Evolutionary conservation across 192 early-diverging fungal species (phyloP).

Genomic region (Podila minutissima): DNA sequence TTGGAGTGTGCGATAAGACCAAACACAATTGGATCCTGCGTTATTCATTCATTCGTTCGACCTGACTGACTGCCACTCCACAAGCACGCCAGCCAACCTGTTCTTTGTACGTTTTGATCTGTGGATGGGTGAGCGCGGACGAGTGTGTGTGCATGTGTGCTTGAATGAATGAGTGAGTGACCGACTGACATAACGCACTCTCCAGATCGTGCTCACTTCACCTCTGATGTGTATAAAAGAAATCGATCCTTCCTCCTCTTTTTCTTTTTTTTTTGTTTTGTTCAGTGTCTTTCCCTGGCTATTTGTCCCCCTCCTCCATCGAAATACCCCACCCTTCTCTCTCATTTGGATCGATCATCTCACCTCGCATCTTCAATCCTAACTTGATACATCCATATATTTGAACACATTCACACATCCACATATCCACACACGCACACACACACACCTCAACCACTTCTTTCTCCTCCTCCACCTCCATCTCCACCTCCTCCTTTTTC

Average conservation of each 20-base stretch:
- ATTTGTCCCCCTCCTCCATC: neutral
- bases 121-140: too few relatives aligned
- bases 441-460: neutral
- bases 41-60: too few relatives aligned
- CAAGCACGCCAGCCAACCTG: too few relatives aligned
- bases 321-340: neutral
- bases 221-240: conserved; percentile 20
- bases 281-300: conserved; percentile 6
- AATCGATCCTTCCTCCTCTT: neutral
- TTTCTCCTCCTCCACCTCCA: neutral
- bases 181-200: neutral
- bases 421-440: neutral
- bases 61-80: too few relatives aligned
- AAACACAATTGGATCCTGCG: too few relatives aligned
- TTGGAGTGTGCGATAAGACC: too few relatives aligned
- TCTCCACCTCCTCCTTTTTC: neutral
- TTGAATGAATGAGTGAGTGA: neutral
- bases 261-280: conserved; percentile 7
- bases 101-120: too few relatives aligned
- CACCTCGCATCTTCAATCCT: neutral
- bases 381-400: neutral
- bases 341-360: too few relatives aligned
- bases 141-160: too few relatives aligned
- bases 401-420: conserved; percentile 4
- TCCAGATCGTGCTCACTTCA: neutral